Base-by-base conservation (phyloP, 1,139 yeast species). In the Kazachstania sp. region DNA sequence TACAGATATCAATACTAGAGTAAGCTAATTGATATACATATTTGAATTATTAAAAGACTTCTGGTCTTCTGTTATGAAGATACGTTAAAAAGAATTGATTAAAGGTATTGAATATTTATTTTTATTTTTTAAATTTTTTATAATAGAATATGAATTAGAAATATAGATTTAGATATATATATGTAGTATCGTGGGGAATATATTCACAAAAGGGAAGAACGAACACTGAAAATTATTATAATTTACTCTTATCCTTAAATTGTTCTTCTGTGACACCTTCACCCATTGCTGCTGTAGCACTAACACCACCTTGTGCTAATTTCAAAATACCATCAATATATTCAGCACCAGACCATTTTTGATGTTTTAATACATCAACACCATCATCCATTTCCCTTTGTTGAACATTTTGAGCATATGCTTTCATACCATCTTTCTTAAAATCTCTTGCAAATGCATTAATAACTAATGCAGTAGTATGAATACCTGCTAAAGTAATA, bases 291-390 rank as follows among this genome's bases (percentile, higher is more conserved):
- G 97, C 95, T 47, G 97, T 92, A 26, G 95, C 84, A 47, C 92
- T 76, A 51, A 90, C 86, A 72, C 98, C 98, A 63, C 97, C 97
- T 51, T 94, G 83, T 43, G 88, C 94, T 73, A 88, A 76, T 70
- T 83, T 87, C 69, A 90, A 81, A 62, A 90, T 75, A 53, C 87
- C 84, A 69, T 90, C 98, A 66, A 92, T 84, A 74, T 88, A 92
- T 70, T 86, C 95, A 38, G 98, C 98, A 66, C 98, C 98, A 44
- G 97, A 87, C 98, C 98, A 90, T 71, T 90, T 87, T 72, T 90
- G 98, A 72, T 90, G 98, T 76, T 88, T 90, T 55, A 90, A 95
- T 51, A 90, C 95, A 70, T 90, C 98, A 56, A 88, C 96, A 57
- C 88, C 94, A 54, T 75, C 75, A 63, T 83, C 87, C 67, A 90